phyloP scores from a whole-genome alignment of 1,284 basidiomycete genomes.

The Garcileccinum viscosum region DNA sequence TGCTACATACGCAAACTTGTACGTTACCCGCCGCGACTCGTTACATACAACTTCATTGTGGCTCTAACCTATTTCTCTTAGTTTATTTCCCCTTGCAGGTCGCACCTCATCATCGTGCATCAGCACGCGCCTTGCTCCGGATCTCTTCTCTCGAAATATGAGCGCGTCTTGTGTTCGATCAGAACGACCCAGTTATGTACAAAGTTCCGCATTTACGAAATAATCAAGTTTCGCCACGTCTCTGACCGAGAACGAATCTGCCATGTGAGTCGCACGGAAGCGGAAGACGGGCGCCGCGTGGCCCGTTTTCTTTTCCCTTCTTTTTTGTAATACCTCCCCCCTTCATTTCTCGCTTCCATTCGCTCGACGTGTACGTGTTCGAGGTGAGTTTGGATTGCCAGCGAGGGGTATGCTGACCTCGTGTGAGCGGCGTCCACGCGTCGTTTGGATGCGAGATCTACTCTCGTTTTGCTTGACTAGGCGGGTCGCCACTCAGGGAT shows the following conservation, averaged over 20 bases:
- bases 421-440: neutral
- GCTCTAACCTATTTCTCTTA: too few relatives aligned
- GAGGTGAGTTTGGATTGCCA: neutral
- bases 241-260: slow-evolving; percentile 2
- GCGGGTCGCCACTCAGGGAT: neutral
- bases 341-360: slow-evolving; percentile 2
- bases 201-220: slow-evolving; percentile 7
- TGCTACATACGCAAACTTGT: neutral
- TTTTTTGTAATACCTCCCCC: neutral
- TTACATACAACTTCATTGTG: neutral
- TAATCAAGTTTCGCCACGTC: neutral
- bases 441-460: neutral
- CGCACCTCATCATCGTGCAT: slow-evolving; percentile 9
- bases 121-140: slow-evolving; percentile 5
- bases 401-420: neutral
- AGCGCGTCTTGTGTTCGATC: too few relatives aligned
- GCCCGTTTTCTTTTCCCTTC: neutral
- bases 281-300: neutral
- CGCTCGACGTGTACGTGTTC: slow-evolving; percentile 4
- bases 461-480: neutral
- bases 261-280: slow-evolving; percentile 1
- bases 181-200: too few relatives aligned
- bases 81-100: slow-evolving; percentile 1
- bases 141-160: slow-evolving; percentile 9
- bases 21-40: neutral